Base-by-base conservation (phyloP, 768 basidiomycete species). In the Suillus clintonianus region DNA sequence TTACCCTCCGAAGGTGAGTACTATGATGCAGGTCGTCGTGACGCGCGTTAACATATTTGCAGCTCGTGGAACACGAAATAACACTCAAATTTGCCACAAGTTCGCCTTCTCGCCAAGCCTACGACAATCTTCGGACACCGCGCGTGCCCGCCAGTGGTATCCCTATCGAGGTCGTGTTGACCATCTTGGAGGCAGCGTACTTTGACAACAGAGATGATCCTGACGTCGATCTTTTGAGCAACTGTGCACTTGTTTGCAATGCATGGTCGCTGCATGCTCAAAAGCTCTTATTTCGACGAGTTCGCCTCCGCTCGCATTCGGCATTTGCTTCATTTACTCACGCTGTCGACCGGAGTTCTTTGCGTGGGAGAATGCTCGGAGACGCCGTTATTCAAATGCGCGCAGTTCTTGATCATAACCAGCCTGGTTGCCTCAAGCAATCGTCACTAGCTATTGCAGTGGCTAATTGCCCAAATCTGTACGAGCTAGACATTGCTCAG, bases 241-340 rank as follows among this genome's bases (percentile, higher is more conserved):
- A 81, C 54, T 89, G 85, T 69, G 77, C 89, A 3, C 82, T 91
- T 55, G 88, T 92, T 27, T 90, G 84, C 81, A 82, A 78, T 72
- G 79, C 83, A 30, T 92, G 91, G 90, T 85, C 88, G 1, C 67
- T 75, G n/a, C 77, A 82, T 34, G 82, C 87, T 0, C 90, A 92
- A 74, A 85, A 82, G 62, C 81, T 89, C 19, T 78, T 91, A 54
- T 92, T 91, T 74, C 79, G 80, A 61, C 76, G 79, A 53, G 84
- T 90, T 61, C 77, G 77, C 36, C 81, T 92, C 51, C 77, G 80
- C 57, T 85, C 84, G 42, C 82, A 85, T 67, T 71, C 76, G 17
- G 83, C 85, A 2, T 88, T 82, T 74, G 76, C 77, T 48, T 78
- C 86, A 1, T 90, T 92, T 74, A 72, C 76, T 51, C 70, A 68